phyloP scores from a whole-genome alignment of 2,329 filamentous ascomycete genomes.

The Fusarium dimerum region DNA sequence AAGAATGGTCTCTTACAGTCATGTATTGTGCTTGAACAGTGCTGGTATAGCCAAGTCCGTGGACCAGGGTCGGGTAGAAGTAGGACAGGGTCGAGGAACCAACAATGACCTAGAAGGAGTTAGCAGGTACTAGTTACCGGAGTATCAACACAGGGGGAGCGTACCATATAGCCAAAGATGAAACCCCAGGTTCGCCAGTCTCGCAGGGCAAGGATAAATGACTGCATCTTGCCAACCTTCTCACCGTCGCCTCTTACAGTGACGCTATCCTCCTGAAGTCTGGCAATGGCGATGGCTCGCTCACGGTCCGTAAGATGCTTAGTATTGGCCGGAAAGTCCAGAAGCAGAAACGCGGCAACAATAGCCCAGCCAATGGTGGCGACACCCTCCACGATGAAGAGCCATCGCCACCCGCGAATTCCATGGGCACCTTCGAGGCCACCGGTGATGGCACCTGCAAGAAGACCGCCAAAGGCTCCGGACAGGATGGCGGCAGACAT shows the following conservation, averaged over 20 bases:
- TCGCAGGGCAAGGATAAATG: slow-evolving; percentile 10
- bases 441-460: slow-evolving; percentile 60
- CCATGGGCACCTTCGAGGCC: slow-evolving; percentile 55
- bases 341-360: slow-evolving; percentile 62
- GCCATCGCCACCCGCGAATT: slow-evolving; percentile 49
- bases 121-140: not conserved
- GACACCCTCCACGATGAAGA: slow-evolving; percentile 60
- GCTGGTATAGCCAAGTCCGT: slow-evolving; percentile 32
- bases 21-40: slow-evolving; percentile 32
- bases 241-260: slow-evolving; percentile 63
- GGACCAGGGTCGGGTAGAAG: slow-evolving; percentile 37
- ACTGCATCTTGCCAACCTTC: slow-evolving; percentile 7
- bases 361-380: slow-evolving; percentile 62
- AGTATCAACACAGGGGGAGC: not conserved
- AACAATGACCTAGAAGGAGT: slow-evolving; percentile 29
- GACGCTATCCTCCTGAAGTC: slow-evolving; percentile 60
- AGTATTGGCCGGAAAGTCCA: slow-evolving; percentile 66
- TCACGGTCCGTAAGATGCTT: slow-evolving; percentile 60
- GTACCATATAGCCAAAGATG: slow-evolving; percentile 25
- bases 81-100: slow-evolving; percentile 34
- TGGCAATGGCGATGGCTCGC: slow-evolving; percentile 59
- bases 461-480: slow-evolving; percentile 64
- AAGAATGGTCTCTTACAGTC: slow-evolving; percentile 2
- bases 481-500: slow-evolving; percentile 71
- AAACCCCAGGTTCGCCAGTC: slow-evolving; percentile 22